Base-by-base conservation (phyloP, 176 grass and related monocot species). In the Calamus simplicifolius region DNA sequence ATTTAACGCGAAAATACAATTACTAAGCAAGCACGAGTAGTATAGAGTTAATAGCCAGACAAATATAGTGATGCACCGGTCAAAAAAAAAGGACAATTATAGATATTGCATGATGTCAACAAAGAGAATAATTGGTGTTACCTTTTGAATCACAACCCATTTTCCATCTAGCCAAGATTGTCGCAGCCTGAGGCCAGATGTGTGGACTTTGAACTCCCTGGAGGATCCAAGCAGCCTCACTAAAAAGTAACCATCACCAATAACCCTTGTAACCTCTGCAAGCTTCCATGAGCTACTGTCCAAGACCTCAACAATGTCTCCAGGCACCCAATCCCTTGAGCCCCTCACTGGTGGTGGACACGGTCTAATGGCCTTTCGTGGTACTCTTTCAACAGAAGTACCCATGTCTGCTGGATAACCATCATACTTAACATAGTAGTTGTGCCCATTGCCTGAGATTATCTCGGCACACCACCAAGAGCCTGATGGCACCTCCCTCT, bases 71-170 rank as follows among this genome's bases (percentile, higher is more conserved):
- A 29, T 29, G 5, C 31, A 7, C 6, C 0, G 6, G 6, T 1
- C 1, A 7, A 7, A 35, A 6, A 35, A 35, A 35, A 35, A 8
- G 31, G 5, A 35, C 31, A 8, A 35, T 35, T 35, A 7, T 35
- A 35, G 6, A 35, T 2, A 35, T 35, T 35, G 31, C 31, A 35
- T 10, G 31, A 35, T 35, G 31, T 35, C 31, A 6, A 35, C 31
- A 35, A 49, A 18, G 15, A 26, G 19, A 27, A 2, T 25, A 6
- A 6, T 28, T 18, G 13, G 15, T 18, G 49, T 1, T 70, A 96
- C 91, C 83, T 96, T 96, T 54, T 61, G 58, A 69, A 79, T 77
- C 28, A 58, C 66, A 54, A 82, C 27, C 92, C 92, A 96, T 76
- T 77, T 79, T 68, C 62, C 73, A 73, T 80, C 76, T 66, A 82